Evolutionary conservation across 176 grass and related monocot genomes (phyloP).

Genomic region (Oryza meridionalis): DNA sequence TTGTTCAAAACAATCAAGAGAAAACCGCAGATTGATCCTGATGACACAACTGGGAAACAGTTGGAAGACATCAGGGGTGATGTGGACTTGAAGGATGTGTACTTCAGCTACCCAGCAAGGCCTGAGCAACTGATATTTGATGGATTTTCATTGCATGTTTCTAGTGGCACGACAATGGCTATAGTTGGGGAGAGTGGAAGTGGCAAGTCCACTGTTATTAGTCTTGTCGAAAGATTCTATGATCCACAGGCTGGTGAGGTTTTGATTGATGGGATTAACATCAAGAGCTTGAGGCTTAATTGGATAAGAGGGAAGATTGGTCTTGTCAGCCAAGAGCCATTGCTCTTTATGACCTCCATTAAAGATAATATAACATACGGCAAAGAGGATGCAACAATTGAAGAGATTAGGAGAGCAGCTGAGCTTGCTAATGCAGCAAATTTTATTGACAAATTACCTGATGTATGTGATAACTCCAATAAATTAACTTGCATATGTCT

Average conservation of each 20-base stretch:
- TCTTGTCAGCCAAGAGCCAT: slow-evolving; percentile 91
- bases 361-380: slow-evolving; percentile 88
- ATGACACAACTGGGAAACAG: slow-evolving; percentile 50
- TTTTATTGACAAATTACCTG: slow-evolving; percentile 84
- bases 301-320: slow-evolving; percentile 82
- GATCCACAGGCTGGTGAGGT: slow-evolving; percentile 82
- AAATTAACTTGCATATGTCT: neutral
- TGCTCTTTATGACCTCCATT: slow-evolving; percentile 84
- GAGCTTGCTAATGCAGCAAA: slow-evolving; percentile 88
- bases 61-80: slow-evolving; percentile 74
- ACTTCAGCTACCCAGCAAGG: slow-evolving; percentile 86
- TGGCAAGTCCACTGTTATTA: slow-evolving; percentile 89
- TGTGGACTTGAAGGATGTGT: slow-evolving; percentile 76
- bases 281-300: slow-evolving; percentile 67
- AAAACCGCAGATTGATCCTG: slow-evolving; percentile 80
- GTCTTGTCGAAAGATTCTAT: slow-evolving; percentile 81
- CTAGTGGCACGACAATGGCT: slow-evolving; percentile 77
- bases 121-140: slow-evolving; percentile 75
- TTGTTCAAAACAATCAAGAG: slow-evolving; percentile 80
- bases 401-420: slow-evolving; percentile 74
- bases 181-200: slow-evolving; percentile 95
- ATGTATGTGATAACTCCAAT: slow-evolving; percentile 49
- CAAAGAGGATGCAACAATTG: slow-evolving; percentile 75
- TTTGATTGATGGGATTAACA: slow-evolving; percentile 82
- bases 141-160: slow-evolving; percentile 73